Base-by-base conservation (phyloP, 164 flowering plant genomes). In the Akebia trifoliata region DNA sequence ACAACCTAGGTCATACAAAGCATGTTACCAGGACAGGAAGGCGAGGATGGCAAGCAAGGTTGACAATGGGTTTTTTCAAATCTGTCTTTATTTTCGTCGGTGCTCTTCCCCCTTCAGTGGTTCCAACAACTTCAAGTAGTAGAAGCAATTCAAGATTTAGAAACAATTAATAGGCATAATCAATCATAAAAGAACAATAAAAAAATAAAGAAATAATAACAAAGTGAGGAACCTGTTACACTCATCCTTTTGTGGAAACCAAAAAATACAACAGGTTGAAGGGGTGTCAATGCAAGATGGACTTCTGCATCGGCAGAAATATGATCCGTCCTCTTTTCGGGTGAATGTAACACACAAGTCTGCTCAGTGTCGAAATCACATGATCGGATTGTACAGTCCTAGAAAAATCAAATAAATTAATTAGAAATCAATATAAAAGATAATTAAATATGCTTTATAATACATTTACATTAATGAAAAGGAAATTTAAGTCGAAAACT, bases 1-100 rank as follows among this genome's bases (percentile, higher is more conserved):
- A 49, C 14, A 3, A 28, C 15, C 28, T 7, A 47, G 32, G 26
- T 45, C 3, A 26, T 4, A 55, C 12, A 57, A 49, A 26, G 60
- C 38, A 62, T 8, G 9, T 70, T 82, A 93, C 99, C 92, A 94
- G 67, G 56, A 85, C 80, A 57, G 99, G 97, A 17, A 86, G 89
- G 38, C 99, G 97, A 56, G 99, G 96, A 78, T 94, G 99, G 68
- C 99, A 94, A 62, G 96, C 95, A 72, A 94, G 92, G 69, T 94
- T 94, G 38, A 94, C 92, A 59, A 94, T 66, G 18, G 99, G 97
- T 65, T 90, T 94, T 74, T 94, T 94, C 67, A 94, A 67, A 72
- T 94, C 99, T 26, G 99, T 81, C 81, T 94, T 94, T 62, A 94
- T 94, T 68, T 94, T 94, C 35, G 96, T 94, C 4, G 99, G 99